These are phyloP conservation scores for Fonsecaea pedrosoi DNA, from an alignment of 2,329 filamentous ascomycete species.

Conservation along the genomic window DNA sequence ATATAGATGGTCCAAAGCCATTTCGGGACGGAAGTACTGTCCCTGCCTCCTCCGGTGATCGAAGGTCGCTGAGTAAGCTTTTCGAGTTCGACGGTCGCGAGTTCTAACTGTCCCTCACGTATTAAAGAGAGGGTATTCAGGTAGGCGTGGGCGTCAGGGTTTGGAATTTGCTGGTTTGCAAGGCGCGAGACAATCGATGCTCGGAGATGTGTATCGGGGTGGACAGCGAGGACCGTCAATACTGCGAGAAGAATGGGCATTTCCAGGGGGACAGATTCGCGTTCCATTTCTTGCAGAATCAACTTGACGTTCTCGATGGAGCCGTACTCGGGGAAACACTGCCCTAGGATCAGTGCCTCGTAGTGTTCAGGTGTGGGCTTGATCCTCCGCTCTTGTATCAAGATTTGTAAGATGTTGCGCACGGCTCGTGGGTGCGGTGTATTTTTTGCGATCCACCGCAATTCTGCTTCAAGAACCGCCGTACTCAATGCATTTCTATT, in stretches of 20 bases:
- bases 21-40: constrained; percentile 58
- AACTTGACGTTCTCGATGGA: constrained; percentile 68
- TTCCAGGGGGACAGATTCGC: constrained; percentile 67
- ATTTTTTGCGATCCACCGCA: constrained; percentile 30
- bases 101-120: constrained; percentile 81
- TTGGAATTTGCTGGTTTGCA: constrained; percentile 71
- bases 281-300: constrained; percentile 76
- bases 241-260: constrained; percentile 73
- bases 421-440: constrained; percentile 25
- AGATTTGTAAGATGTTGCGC: constrained; percentile 44
- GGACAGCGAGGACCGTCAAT: constrained; percentile 75
- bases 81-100: constrained; percentile 74
- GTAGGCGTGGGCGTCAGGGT: constrained; percentile 68
- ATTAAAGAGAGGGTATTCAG: constrained; percentile 76
- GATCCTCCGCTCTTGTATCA: constrained; percentile 49
- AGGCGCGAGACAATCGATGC: constrained; percentile 70
- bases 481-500: constrained; percentile 19
- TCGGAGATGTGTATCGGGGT: constrained; percentile 82
- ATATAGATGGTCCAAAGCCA: constrained; percentile 84
- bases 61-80: constrained; percentile 63
- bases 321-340: constrained; percentile 68
- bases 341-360: constrained; percentile 75
- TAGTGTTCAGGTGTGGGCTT: constrained; percentile 60
- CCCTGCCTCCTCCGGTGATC: neutral
- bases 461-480: constrained; percentile 34